These are phyloP conservation scores for Chimonanthus salicifolius DNA, from an alignment of 164 flowering plant species.

Conservation along the genomic window DNA sequence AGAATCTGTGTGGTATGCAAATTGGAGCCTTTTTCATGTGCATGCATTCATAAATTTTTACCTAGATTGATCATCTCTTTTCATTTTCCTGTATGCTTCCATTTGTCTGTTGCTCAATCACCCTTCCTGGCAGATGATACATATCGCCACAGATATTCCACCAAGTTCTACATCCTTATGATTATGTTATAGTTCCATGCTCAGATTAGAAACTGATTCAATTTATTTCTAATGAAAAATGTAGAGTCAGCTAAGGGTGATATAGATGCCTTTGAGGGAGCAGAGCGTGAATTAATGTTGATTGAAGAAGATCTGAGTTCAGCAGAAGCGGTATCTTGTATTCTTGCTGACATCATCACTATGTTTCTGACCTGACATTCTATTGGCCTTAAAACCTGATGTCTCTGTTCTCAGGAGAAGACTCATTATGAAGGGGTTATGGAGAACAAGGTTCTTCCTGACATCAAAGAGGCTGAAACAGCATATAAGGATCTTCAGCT, in stretches of 20 bases:
- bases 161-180: not conserved
- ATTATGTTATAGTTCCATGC: not conserved
- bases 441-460: constrained; percentile 54
- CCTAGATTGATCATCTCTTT: not conserved
- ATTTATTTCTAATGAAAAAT: constrained; percentile 5
- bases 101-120: not conserved
- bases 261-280: constrained; percentile 57
- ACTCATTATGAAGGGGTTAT: constrained; percentile 63
- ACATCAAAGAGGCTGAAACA: constrained; percentile 53
- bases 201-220: not conserved
- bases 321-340: constrained; percentile 40
- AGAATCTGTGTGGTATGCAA: constrained; percentile 59
- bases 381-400: not conserved
- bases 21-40: not conserved
- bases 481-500: constrained; percentile 41
- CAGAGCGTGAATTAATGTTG: constrained; percentile 42
- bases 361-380: not conserved
- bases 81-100: not conserved
- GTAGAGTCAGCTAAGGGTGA: constrained; percentile 79
- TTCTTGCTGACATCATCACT: not conserved
- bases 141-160: not conserved
- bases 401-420: constrained; percentile 45
- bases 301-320: constrained; percentile 45
- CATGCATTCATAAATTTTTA: not conserved
- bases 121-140: not conserved